Conservation (phyloP, 1,284 basidiomycete genomes). For the Ustilago crameri region DNA sequence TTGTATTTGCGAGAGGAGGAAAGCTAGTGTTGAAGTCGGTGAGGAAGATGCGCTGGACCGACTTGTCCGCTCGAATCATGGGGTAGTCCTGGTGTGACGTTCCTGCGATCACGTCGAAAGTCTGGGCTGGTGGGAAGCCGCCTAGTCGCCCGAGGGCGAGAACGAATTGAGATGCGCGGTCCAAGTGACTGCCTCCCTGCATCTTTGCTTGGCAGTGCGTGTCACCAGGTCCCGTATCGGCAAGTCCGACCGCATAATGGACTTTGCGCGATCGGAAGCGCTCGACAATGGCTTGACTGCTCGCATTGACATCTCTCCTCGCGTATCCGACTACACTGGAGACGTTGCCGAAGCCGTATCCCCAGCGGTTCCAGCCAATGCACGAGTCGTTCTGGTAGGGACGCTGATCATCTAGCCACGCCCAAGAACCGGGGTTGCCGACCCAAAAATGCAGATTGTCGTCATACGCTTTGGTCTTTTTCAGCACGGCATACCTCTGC, state of each 20-base stretch:
- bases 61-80: conserved; percentile 59
- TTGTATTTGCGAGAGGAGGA: conserved; percentile 32
- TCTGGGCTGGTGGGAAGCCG: conserved; percentile 53
- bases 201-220: conserved; percentile 60
- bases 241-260: conserved; percentile 56
- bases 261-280: conserved; percentile 52
- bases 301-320: conserved; percentile 51
- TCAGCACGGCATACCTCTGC: conserved; percentile 57
- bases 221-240: conserved; percentile 60
- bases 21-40: conserved; percentile 46
- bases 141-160: conserved; percentile 31
- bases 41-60: conserved; percentile 53
- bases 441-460: conserved; percentile 60
- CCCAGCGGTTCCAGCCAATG: conserved; percentile 43
- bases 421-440: conserved; percentile 64
- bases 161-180: conserved; percentile 60
- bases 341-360: conserved; percentile 55
- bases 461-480: conserved; percentile 60
- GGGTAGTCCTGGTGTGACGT: conserved; percentile 65
- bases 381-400: conserved; percentile 38
- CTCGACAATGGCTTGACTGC: conserved; percentile 43
- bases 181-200: conserved; percentile 62
- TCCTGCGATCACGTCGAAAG: conserved; percentile 56
- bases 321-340: conserved; percentile 45
- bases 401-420: conserved; percentile 52